Conservation (phyloP, 2,329 filamentous ascomycete genomes). For the Botryotinia calthae region DNA sequence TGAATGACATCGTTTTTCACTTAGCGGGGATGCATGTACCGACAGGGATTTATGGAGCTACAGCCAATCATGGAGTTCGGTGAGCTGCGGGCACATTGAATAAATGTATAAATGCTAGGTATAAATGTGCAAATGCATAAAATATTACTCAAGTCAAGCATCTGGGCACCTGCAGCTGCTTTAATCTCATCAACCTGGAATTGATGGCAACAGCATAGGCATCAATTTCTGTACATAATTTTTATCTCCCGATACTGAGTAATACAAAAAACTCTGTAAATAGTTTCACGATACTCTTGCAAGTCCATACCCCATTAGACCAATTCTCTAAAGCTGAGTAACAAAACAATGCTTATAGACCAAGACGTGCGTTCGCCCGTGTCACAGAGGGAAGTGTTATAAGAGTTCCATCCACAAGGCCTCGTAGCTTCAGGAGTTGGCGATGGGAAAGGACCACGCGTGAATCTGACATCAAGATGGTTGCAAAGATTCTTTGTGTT, state of each 20-base stretch:
- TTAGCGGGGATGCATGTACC: background rate
- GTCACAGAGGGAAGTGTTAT: background rate
- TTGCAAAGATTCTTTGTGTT: constrained; percentile 64
- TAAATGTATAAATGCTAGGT: background rate
- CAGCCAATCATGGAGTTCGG: background rate
- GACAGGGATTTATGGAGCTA: background rate
- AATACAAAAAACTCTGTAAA: background rate
- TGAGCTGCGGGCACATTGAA: background rate
- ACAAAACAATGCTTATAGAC: background rate
- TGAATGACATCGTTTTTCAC: background rate
- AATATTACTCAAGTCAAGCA: background rate
- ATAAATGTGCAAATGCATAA: background rate
- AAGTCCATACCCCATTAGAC: background rate
- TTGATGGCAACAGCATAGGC: background rate
- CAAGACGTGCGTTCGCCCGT: background rate
- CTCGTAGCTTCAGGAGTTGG: background rate
- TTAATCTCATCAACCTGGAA: background rate
- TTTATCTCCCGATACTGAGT: background rate
- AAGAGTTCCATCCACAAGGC: background rate
- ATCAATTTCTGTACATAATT: background rate
- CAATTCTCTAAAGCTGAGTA: background rate
- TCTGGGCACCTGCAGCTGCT: background rate
- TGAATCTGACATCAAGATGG: constrained; percentile 25
- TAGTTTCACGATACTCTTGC: background rate
- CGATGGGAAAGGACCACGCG: background rate